A percentile compares a stretch with the other conserved stretches of the same genome.
These are phyloP conservation scores for Cordyceps fumosorosea DNA, from an alignment of 2,329 filamentous ascomycete species.

Conservation along the genomic window DNA sequence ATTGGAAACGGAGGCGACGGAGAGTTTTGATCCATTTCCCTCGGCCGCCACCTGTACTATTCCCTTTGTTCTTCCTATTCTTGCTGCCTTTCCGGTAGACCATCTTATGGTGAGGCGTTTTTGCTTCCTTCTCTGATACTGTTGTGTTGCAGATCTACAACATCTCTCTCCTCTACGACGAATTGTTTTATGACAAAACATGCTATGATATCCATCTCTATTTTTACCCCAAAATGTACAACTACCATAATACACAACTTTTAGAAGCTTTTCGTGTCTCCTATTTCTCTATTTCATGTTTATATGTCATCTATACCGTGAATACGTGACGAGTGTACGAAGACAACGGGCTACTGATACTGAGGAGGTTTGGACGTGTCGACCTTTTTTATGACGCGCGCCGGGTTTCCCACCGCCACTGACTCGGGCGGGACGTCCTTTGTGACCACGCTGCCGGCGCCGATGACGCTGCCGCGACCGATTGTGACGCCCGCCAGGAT, in stretches of 20 bases:
- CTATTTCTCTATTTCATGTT: neutral
- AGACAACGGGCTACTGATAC: neutral
- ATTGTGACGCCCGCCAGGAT: constrained; percentile 74
- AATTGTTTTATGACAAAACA: constrained; percentile 1
- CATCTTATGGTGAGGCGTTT: constrained; percentile 5
- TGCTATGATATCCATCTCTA: constrained; percentile 35
- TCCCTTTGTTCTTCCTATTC: neutral
- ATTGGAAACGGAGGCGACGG: constrained; percentile 56
- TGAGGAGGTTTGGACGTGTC: constrained; percentile 17
- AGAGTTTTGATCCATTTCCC: constrained; percentile 40
- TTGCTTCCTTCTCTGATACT: neutral
- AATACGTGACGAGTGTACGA: too few species aligned
- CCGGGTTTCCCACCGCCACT: constrained; percentile 61
- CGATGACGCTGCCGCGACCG: constrained; percentile 66
- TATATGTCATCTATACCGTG: neutral
- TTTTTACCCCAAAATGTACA: constrained; percentile 12
- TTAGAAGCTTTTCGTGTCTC: neutral
- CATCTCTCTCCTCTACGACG: constrained; percentile 13
- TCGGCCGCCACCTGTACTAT: neutral
- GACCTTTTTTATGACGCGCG: constrained; percentile 45
- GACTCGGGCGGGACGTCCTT: constrained; percentile 59
- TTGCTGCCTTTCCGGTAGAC: neutral
- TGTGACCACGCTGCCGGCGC: constrained; percentile 77
- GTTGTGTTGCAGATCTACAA: constrained; percentile 1
- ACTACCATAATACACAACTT: constrained; percentile 14